Conservation (phyloP, 768 basidiomycete species). For the Macrolepiota albuminosa region DNA sequence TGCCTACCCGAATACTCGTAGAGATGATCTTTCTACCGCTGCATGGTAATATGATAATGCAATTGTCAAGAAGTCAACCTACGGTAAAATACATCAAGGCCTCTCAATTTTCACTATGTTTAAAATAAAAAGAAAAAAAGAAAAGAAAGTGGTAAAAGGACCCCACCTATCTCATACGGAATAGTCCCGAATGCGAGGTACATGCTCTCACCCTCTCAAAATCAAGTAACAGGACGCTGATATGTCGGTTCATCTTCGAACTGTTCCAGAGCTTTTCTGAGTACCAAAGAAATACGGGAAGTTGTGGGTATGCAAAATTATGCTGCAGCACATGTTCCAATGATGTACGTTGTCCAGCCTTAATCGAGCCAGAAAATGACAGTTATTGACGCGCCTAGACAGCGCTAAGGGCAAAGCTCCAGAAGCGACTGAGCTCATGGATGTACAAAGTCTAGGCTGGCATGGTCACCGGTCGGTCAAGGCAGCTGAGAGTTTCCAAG, state of each 20-base stretch:
- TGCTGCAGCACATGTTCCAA: conserved; percentile 70
- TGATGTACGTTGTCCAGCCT: conserved; percentile 88
- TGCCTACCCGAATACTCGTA: conserved; percentile 62
- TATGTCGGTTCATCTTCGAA: conserved; percentile 63
- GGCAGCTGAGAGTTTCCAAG: conserved; percentile 44
- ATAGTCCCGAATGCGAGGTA: conserved; percentile 72
- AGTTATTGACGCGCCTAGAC: conserved; percentile 57
- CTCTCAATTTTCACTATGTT: conserved; percentile 71
- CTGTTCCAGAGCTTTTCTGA: conserved; percentile 64
- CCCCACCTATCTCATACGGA: conserved; percentile 88
- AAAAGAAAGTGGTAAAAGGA: conserved; percentile 66
- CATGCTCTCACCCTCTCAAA: conserved; percentile 69
- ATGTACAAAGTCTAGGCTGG: conserved; percentile 82
- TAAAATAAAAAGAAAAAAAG: neutral
- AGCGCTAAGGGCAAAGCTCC: conserved; percentile 17
- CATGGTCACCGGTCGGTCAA: conserved; percentile 72
- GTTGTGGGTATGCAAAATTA: conserved; percentile 65
- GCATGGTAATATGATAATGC: conserved; percentile 81
- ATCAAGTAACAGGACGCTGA: conserved; percentile 69
- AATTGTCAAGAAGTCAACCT: conserved; percentile 77
- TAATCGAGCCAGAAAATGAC: conserved; percentile 90
- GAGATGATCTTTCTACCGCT: conserved; percentile 77
- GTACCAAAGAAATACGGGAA: conserved; percentile 75
- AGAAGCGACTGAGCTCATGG: conserved; percentile 82
- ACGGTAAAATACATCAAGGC: conserved; percentile 80